Percentiles rank a stretch among this genome's conserved stretches.
Evolutionary conservation across 805 yeast genomes (phyloP).

Genomic region (Saccharomyces paradoxus): DNA sequence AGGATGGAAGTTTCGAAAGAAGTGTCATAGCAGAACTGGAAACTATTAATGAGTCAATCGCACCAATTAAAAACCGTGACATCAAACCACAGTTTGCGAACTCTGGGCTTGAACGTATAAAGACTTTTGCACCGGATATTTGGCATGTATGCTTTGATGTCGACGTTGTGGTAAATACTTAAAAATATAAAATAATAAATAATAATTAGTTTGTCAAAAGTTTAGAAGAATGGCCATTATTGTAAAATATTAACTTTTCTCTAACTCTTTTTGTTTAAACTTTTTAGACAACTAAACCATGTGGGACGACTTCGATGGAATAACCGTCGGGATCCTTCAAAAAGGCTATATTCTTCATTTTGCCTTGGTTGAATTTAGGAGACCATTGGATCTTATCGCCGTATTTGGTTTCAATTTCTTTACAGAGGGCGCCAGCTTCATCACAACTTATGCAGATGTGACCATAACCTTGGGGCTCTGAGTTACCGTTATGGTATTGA

Average conservation of each 20-base stretch:
- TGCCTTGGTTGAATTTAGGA: slow-evolving; percentile 47
- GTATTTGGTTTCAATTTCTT: slow-evolving; percentile 37
- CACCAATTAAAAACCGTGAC: background rate
- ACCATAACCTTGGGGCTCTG: slow-evolving; percentile 73
- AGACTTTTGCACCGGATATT: slow-evolving; percentile 82
- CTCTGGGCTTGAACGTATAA: slow-evolving; percentile 47
- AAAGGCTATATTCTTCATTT: slow-evolving; percentile 56
- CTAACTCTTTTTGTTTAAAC: background rate
- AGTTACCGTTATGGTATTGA: slow-evolving; percentile 78
- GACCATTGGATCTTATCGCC: slow-evolving; percentile 54
- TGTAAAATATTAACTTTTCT: background rate
- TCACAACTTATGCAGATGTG: slow-evolving; percentile 70
- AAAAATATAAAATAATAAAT: background rate
- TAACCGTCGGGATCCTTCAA: slow-evolving; percentile 88
- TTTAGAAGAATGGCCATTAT: background rate
- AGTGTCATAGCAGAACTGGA: background rate
- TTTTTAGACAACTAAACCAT: slow-evolving; percentile 15
- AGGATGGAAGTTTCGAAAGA: slow-evolving; percentile 9
- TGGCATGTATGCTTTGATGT: slow-evolving; percentile 63
- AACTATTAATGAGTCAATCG: background rate
- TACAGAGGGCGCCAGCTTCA: slow-evolving; percentile 43
- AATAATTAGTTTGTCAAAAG: background rate
- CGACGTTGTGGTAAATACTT: slow-evolving; percentile 8
- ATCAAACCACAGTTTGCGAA: background rate
- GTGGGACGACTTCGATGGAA: slow-evolving; percentile 62